phyloP scores from a whole-genome alignment of 2,329 filamentous ascomycete genomes.

The Colletotrichum scovillei region DNA sequence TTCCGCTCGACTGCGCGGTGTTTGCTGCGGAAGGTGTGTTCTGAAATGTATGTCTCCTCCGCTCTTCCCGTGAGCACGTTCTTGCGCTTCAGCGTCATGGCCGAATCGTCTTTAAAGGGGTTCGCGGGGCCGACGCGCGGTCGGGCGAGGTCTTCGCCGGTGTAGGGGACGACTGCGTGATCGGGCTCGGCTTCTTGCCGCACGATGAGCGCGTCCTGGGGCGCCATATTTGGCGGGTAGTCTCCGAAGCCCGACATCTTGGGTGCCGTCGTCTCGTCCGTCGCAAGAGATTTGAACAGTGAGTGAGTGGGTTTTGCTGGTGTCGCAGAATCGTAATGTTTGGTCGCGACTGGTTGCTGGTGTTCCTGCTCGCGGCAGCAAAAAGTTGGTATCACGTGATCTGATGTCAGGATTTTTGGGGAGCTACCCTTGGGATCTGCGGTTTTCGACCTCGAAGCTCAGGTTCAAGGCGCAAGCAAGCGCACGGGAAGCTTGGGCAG shows the following conservation, averaged over 20 bases:
- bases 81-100: constrained; percentile 75
- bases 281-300: constrained; percentile 6
- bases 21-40: constrained; percentile 88
- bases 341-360: neutral
- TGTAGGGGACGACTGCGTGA: constrained; percentile 72
- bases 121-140: constrained; percentile 77
- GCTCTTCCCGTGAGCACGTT: constrained; percentile 88
- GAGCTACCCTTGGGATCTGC: constrained; percentile 9
- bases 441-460: neutral
- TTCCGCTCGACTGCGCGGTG: constrained; percentile 84
- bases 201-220: constrained; percentile 71
- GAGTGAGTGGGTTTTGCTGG: constrained; percentile 25
- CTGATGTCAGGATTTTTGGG: constrained; percentile 26
- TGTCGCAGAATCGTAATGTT: constrained; percentile 3
- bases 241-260: constrained; percentile 71
- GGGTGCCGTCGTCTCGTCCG: constrained; percentile 4
- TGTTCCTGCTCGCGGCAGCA: neutral
- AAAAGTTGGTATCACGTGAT: constrained; percentile 35
- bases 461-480: neutral
- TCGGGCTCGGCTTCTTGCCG: constrained; percentile 65
- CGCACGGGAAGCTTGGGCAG: neutral
- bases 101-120: constrained; percentile 74
- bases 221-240: constrained; percentile 74
- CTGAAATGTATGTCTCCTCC: constrained; percentile 88
- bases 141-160: constrained; percentile 78